Percentiles rank a stretch among this genome's conserved stretches.
These are phyloP conservation scores for Saccharomyces hybrid DNA, from an alignment of 1,139 yeast genomes.

Conservation along the genomic window DNA sequence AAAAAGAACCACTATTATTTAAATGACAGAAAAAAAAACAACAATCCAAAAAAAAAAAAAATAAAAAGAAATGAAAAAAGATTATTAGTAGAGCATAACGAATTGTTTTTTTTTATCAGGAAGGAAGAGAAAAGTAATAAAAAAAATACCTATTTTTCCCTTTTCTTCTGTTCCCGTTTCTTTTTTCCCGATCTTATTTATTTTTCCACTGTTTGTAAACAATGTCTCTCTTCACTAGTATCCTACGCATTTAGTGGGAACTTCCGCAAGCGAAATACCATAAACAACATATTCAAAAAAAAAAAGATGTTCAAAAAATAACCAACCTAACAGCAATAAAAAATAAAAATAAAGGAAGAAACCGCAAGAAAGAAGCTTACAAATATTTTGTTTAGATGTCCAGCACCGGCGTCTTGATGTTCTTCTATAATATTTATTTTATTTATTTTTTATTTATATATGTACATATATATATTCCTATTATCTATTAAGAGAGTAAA, in stretches of 20 bases:
- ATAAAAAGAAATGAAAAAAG: background rate
- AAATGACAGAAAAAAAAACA: background rate
- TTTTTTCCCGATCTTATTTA: background rate
- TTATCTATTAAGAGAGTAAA: background rate
- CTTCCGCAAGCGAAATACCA: background rate
- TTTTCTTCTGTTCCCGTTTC: background rate
- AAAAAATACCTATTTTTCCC: background rate
- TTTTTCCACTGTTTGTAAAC: background rate
- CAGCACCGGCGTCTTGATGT: background rate
- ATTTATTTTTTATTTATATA: background rate
- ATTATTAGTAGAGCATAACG: background rate
- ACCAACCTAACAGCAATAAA: background rate
- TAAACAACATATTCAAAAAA: background rate
- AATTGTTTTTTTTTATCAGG: background rate
- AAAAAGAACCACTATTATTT: slow-evolving; percentile 1
- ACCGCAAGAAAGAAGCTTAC: background rate
- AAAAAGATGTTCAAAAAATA: background rate
- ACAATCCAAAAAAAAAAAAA: background rate
- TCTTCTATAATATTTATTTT: background rate
- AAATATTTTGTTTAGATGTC: background rate
- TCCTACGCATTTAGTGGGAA: background rate
- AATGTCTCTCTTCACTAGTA: background rate
- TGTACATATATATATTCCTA: background rate
- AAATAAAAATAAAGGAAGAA: background rate
- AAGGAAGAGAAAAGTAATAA: background rate